Evolutionary conservation across 371 early-diverging fungal genomes (phyloP).

Genomic region (Dichotomocladium elegans): DNA sequence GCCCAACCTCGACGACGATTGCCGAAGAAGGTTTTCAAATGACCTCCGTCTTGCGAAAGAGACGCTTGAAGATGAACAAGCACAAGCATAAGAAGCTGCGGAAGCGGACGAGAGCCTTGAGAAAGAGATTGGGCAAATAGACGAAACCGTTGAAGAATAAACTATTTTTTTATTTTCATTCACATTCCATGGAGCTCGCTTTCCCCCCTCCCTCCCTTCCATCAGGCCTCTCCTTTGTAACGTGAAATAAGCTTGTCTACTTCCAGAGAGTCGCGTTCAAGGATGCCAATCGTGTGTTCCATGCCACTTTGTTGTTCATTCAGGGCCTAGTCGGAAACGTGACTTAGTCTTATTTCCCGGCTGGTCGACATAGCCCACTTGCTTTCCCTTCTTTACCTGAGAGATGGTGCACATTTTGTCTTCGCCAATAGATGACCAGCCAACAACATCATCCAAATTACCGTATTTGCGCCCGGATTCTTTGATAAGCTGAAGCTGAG

Average conservation of each 20-base stretch:
- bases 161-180: neutral
- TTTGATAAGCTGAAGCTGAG: slow-evolving; percentile 72
- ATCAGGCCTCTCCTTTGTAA: neutral
- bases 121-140: slow-evolving; percentile 78
- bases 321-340: slow-evolving; percentile 31
- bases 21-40: slow-evolving; percentile 31
- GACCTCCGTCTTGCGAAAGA: slow-evolving; percentile 74
- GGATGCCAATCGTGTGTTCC: slow-evolving; percentile 54
- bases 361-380: neutral
- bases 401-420: slow-evolving; percentile 42
- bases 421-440: slow-evolving; percentile 38
- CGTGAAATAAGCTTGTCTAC: slow-evolving; percentile 13
- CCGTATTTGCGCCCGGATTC: slow-evolving; percentile 59
- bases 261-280: slow-evolving; percentile 41
- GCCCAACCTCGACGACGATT: slow-evolving; percentile 10
- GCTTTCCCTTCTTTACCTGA: slow-evolving; percentile 27
- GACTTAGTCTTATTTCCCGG: neutral
- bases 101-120: slow-evolving; percentile 74
- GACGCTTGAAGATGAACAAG: slow-evolving; percentile 84
- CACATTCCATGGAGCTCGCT: neutral
- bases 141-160: neutral
- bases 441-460: slow-evolving; percentile 27
- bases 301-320: slow-evolving; percentile 64
- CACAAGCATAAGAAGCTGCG: slow-evolving; percentile 83
- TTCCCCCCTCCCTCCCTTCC: neutral